Evolutionary conservation across 495 filamentous ascomycete species (phyloP), one percentile per base, ranked within the genome.

Genomic region (Parmelia sp.): DNA sequence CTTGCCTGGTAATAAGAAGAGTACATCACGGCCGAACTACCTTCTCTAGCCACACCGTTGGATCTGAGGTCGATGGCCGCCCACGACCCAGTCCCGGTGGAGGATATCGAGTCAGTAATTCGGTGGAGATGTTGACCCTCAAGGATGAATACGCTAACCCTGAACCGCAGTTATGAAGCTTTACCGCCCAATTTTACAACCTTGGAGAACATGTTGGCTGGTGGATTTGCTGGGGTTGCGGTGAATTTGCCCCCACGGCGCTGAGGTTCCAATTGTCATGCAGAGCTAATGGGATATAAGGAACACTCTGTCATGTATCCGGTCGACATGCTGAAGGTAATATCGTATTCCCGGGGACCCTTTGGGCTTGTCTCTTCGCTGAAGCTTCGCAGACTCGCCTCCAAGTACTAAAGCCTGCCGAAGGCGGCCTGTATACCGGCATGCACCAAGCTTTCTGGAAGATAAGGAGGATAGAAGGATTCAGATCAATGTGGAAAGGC

Each of bases 261-360:
- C 35, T 40, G 57, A 64, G 63, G 68, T 36, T 62, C 57, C 23
- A 65, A 42, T 64, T 25, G 29, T 25, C 33, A 56, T 37, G n/a
- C 45, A 59, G 47, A 49, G 45, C 62, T 74, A 42, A 74, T 61
- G 25, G 7, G 47, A 35, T 19, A 35, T 58, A 62, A 82, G 83
- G 89, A 93, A 77, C 91, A 93, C 75, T 93, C 92, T 59, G 91
- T 95, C 66, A 96, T 99, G 94, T 99, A 99, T 70, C 94, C 94
- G 12, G 89, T 99, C 67, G 94, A 99, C 78, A 85, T 96, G 66
- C 86, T 99, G 64, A 99, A 99, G 87, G 95, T 97, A 79, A 75
- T 83, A 19, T 55, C 29, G 5, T n/a, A 61, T 42, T 14, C 23
- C 40, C 35, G 31, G 60, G n/a, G 31, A 14, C 21, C 60, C 33